A percentile compares a stretch with the other conserved stretches of the same genome.
phyloP scores from a whole-genome alignment of 495 filamentous ascomycete species.

The Delitschia confertaspora region DNA sequence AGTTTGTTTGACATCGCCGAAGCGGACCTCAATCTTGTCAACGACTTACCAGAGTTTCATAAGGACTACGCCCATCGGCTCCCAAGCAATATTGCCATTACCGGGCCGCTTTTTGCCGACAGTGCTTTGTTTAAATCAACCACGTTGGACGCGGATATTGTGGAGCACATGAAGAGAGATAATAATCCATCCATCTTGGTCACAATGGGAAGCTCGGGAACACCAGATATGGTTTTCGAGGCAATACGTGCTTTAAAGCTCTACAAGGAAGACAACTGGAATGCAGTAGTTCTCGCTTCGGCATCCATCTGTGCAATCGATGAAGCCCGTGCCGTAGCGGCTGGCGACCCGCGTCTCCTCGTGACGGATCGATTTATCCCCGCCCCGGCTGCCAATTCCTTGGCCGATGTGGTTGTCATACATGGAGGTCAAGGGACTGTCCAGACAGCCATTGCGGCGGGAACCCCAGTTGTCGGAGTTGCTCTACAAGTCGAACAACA shows the following conservation, averaged over 20 bases:
- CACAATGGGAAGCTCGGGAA: conserved; percentile 28
- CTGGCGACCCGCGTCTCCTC: conserved; percentile 17
- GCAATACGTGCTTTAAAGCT: conserved; percentile 20
- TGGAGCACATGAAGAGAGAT: conserved; percentile 9
- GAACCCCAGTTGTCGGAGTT: conserved; percentile 28
- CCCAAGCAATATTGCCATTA: conserved; percentile 21
- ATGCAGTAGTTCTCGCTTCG: conserved; percentile 26
- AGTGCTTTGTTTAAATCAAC: too few relatives aligned
- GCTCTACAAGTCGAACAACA: conserved; percentile 30
- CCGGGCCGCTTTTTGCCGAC: conserved; percentile 24
- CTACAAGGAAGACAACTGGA: conserved; percentile 20
- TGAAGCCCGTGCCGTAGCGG: conserved; percentile 11
- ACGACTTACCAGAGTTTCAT: conserved; percentile 27
- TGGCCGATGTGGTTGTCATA: conserved; percentile 26
- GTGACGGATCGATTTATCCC: conserved; percentile 29
- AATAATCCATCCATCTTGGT: conserved; percentile 18
- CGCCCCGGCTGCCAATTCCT: conserved; percentile 14
- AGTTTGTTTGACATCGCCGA: conserved; percentile 26
- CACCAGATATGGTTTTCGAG: conserved; percentile 24
- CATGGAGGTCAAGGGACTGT: conserved; percentile 30
- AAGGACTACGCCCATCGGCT: conserved; percentile 14
- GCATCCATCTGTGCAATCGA: conserved; percentile 22
- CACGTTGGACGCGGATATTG: conserved; percentile 24
- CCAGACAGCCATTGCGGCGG: conserved; percentile 26
- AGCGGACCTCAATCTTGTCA: conserved; percentile 28